A percentile compares a stretch with the other conserved stretches of the same genome.
Evolutionary conservation across 2,329 filamentous ascomycete species (phyloP).

Genomic region (Xylaria multiplex): DNA sequence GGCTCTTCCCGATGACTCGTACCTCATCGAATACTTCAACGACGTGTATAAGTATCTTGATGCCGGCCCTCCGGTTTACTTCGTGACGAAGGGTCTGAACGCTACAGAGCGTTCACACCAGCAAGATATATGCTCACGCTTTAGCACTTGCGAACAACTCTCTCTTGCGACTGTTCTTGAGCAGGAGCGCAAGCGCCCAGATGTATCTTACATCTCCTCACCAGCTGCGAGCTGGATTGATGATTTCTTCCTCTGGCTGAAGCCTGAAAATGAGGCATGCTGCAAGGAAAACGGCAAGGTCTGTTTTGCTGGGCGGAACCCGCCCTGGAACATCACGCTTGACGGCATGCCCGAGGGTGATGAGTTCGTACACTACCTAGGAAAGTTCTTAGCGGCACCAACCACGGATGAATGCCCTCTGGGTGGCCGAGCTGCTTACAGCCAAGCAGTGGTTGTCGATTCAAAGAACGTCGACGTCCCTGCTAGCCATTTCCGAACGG

Average conservation of each 20-base stretch:
- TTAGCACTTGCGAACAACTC: constrained; percentile 84
- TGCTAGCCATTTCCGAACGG: constrained; percentile 91
- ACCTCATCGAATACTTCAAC: constrained; percentile 95
- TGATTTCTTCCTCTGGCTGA: constrained; percentile 96
- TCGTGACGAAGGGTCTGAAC: constrained; percentile 86
- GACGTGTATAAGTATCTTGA: constrained; percentile 94
- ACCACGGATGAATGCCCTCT: constrained; percentile 87
- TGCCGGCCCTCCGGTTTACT: constrained; percentile 93
- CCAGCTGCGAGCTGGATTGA: constrained; percentile 96
- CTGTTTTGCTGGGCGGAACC: constrained; percentile 82
- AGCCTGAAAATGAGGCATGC: constrained; percentile 78
- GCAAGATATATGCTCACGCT: constrained; percentile 87
- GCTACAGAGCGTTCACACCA: constrained; percentile 79
- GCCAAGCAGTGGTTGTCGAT: constrained; percentile 83
- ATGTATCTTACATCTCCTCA: constrained; percentile 87
- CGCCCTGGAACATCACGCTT: constrained; percentile 89
- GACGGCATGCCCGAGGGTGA: constrained; percentile 89
- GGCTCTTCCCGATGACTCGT: constrained; percentile 91
- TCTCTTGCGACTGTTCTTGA: constrained; percentile 92
- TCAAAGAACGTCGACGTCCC: constrained; percentile 72
- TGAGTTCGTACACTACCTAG: constrained; percentile 89
- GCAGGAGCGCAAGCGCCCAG: constrained; percentile 88
- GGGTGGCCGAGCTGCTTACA: constrained; percentile 88
- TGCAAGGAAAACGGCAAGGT: constrained; percentile 76
- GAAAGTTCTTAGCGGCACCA: constrained; percentile 83